Conservation (phyloP, 1,139 yeast genomes). For the Taiozyma onychis region DNA sequence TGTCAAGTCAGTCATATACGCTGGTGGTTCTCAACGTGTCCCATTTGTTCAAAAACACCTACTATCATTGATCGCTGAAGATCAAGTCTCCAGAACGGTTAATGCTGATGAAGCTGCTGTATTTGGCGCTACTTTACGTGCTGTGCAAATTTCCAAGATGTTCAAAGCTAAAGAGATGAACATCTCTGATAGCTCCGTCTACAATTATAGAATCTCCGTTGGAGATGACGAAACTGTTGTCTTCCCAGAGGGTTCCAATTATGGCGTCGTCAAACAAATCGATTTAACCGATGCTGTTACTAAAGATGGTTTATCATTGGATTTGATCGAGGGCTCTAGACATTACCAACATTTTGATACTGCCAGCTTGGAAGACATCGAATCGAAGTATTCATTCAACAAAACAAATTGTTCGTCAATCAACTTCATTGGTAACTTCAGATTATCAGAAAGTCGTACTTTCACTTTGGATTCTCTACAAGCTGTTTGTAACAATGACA, state of each 20-base stretch:
- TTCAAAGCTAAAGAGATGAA: slow-evolving; percentile 59
- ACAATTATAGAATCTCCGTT: slow-evolving; percentile 35
- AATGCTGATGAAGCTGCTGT: slow-evolving; percentile 96
- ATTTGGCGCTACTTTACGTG: slow-evolving; percentile 81
- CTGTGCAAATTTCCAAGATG: slow-evolving; percentile 56
- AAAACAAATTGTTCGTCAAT: slow-evolving; percentile 41
- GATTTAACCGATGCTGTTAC: slow-evolving; percentile 5
- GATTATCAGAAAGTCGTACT: slow-evolving; percentile 44
- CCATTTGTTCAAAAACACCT: slow-evolving; percentile 74
- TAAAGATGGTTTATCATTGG: slow-evolving; percentile 25
- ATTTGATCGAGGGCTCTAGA: slow-evolving; percentile 49
- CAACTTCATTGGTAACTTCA: slow-evolving; percentile 39
- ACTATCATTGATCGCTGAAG: slow-evolving; percentile 50
- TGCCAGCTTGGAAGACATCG: slow-evolving; percentile 11
- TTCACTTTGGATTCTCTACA: slow-evolving; percentile 39
- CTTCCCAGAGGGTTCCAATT: slow-evolving; percentile 40
- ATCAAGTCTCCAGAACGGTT: slow-evolving; percentile 73
- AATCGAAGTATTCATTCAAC: slow-evolving; percentile 33
- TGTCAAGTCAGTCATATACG: slow-evolving; percentile 64
- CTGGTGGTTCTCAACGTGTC: slow-evolving; percentile 91
- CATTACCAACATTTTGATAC: slow-evolving; percentile 34
- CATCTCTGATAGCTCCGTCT: slow-evolving; percentile 51
- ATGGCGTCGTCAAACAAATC: slow-evolving; percentile 28
- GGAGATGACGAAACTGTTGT: slow-evolving; percentile 27
- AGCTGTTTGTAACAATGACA: slow-evolving; percentile 32